phyloP scores from a whole-genome alignment of 257 asterid species.

The Marsdenia floribunda region DNA sequence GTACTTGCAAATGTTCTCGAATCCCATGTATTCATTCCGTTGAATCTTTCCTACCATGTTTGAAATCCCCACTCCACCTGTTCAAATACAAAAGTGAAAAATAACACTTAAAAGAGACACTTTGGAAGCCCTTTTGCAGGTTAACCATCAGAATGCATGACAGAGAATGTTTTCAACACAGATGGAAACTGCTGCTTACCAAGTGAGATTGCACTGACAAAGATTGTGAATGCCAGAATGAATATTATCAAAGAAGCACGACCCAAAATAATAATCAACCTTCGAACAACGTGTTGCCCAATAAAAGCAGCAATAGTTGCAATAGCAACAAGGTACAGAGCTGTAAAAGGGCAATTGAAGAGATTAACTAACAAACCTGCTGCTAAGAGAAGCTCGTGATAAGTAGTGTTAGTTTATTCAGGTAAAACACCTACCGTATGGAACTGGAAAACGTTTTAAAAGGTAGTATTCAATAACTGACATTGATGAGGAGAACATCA shows the following conservation, averaged over 20 bases:
- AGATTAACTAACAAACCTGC: not conserved
- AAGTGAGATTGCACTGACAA: constrained; percentile 83
- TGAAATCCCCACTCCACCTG: constrained; percentile 93
- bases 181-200: constrained; percentile 35
- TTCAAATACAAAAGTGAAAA: constrained; percentile 7
- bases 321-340: constrained; percentile 62
- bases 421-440: constrained; percentile 56
- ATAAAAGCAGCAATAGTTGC: constrained; percentile 76
- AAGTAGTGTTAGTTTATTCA: not conserved
- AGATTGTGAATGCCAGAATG: constrained; percentile 82
- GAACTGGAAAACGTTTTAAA: constrained; percentile 86
- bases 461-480: constrained; percentile 95
- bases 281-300: constrained; percentile 85
- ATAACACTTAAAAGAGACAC: not conserved
- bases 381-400: not conserved
- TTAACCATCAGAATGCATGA: not conserved
- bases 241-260: constrained; percentile 91
- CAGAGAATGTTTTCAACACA: not conserved
- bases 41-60: constrained; percentile 83
- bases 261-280: constrained; percentile 57
- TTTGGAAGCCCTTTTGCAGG: not conserved
- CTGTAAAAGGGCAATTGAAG: constrained; percentile 29
- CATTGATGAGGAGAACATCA: constrained; percentile 99
- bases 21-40: constrained; percentile 83
- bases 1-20: constrained; percentile 87